These are phyloP conservation scores for Lactuca sativa DNA, from an alignment of 129 eudicot species.

Conservation along the genomic window DNA sequence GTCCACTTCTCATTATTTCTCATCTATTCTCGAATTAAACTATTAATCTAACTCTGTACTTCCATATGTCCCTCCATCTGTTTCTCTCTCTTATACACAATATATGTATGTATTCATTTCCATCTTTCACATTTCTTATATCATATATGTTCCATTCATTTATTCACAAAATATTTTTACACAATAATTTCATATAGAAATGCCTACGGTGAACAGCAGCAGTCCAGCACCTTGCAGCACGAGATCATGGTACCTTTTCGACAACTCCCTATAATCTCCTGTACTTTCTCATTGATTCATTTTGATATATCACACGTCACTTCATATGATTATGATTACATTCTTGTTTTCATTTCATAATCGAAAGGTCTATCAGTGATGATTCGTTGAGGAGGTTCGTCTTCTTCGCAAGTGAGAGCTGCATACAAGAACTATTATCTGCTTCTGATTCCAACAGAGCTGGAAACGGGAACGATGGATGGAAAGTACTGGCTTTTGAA, in stretches of 20 bases:
- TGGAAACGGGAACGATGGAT: conserved; percentile 56
- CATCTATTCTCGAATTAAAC: conserved; percentile 30
- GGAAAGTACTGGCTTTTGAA: conserved; percentile 71
- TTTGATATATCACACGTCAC: neutral
- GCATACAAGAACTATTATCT: conserved; percentile 84
- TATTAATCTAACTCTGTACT: conserved; percentile 55
- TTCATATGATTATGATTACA: neutral
- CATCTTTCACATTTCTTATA: conserved; percentile 17
- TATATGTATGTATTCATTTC: conserved; percentile 15
- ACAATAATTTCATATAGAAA: conserved; percentile 12
- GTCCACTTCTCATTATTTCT: conserved; percentile 67
- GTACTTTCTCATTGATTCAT: conserved; percentile 23
- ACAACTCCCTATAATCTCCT: neutral
- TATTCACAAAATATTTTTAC: conserved; percentile 8
- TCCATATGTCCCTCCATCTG: conserved; percentile 31
- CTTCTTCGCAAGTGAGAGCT: conserved; percentile 78
- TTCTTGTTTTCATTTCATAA: conserved; percentile 17
- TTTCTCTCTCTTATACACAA: conserved; percentile 28
- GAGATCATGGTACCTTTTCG: conserved; percentile 59
- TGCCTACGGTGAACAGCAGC: conserved; percentile 32
- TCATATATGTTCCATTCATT: conserved; percentile 24
- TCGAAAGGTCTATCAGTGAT: conserved; percentile 80
- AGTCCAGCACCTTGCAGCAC: conserved; percentile 60
- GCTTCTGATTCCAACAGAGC: conserved; percentile 69
- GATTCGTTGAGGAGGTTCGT: conserved; percentile 87